Percentiles rank a stretch among this genome's conserved stretches.
Evolutionary conservation across 1,139 yeast species (phyloP).

Genomic region (Debaryomyces subglobosus): DNA sequence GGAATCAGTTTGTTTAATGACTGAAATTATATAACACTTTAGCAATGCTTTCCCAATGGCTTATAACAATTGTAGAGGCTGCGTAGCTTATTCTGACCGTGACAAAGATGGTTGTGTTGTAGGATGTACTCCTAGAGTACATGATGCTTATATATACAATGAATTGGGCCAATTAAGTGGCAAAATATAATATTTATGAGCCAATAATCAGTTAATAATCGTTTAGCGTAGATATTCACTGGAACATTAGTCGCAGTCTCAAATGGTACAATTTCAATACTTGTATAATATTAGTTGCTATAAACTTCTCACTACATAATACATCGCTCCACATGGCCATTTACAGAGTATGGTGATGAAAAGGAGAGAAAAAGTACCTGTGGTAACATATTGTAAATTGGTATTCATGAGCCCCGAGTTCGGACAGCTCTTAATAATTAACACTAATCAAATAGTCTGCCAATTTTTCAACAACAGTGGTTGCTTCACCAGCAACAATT

Average conservation of each 20-base stretch:
- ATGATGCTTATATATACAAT: neutral
- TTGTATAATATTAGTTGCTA: neutral
- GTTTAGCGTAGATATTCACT: too few relatives aligned
- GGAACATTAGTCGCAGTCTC: neutral
- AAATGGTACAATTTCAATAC: neutral
- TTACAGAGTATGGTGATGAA: neutral
- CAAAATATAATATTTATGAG: neutral
- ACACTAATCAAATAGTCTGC: slow-evolving; percentile 92
- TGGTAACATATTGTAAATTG: neutral
- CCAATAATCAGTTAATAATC: too few relatives aligned
- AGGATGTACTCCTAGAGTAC: neutral
- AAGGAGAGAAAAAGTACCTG: neutral
- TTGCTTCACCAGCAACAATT: slow-evolving; percentile 93
- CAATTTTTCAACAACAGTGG: slow-evolving; percentile 89
- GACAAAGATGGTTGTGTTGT: neutral
- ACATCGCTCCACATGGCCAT: neutral
- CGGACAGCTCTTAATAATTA: slow-evolving; percentile 10
- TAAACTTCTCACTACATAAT: neutral
- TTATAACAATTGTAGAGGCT: neutral
- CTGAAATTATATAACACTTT: neutral
- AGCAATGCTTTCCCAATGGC: neutral
- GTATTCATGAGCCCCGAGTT: neutral
- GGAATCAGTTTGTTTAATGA: neutral
- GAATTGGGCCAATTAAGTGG: neutral
- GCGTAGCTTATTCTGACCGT: neutral